phyloP scores from a whole-genome alignment of 768 basidiomycete species.

The Coprinopsis marcescibilis region DNA sequence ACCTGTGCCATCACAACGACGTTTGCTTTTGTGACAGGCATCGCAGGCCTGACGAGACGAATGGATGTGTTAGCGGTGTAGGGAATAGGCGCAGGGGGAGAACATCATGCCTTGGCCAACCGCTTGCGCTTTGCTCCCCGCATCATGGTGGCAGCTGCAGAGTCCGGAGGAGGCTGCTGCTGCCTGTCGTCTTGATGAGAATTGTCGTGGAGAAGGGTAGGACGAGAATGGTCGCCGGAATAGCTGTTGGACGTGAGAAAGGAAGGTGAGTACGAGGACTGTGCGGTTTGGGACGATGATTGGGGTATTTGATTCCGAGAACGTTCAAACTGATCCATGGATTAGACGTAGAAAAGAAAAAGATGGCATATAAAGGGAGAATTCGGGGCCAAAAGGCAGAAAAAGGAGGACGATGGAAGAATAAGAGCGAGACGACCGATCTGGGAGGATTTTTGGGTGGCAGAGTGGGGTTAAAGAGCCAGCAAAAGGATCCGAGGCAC shows the following conservation, averaged over 20 bases:
- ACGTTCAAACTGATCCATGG: conserved; percentile 34
- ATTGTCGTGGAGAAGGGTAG: conserved; percentile 13
- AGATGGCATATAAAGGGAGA: conserved; percentile 9
- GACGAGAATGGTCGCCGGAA: conserved; percentile 8
- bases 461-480: neutral
- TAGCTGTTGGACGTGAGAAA: conserved; percentile 15
- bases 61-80: conserved; percentile 4
- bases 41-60: conserved; percentile 54
- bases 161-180: conserved; percentile 19
- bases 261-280: conserved; percentile 18
- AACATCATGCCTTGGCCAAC: conserved; percentile 39
- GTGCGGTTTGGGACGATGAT: conserved; percentile 8
- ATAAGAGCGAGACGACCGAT: neutral
- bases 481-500: neutral
- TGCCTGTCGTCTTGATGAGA: conserved; percentile 25
- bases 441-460: neutral
- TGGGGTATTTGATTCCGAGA: conserved; percentile 13
- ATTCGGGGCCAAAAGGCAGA: conserved; percentile 10
- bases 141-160: conserved; percentile 23
- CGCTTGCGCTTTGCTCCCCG: conserved; percentile 51
- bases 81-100: conserved; percentile 2
- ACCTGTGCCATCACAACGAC: conserved; percentile 81
- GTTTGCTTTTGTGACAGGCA: conserved; percentile 81
- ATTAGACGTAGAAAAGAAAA: neutral
- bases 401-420: conserved; percentile 8